Evolutionary conservation across 1,284 basidiomycete genomes (phyloP).

Genomic region (Austropuccinia psidii): DNA sequence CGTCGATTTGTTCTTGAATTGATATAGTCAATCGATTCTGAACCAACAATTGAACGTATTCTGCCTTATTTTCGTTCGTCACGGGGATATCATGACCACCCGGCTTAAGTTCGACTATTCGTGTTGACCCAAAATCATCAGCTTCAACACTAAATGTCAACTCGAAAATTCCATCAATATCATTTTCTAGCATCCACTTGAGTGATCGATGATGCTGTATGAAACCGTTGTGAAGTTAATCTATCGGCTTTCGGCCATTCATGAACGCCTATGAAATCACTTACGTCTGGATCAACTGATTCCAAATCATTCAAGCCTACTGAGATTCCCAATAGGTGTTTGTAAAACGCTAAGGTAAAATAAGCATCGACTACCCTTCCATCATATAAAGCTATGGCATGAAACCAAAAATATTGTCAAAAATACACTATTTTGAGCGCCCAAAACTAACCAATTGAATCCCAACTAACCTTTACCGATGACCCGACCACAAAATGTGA

Average conservation of each 20-base stretch:
- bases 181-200: constrained; percentile 84
- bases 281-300: constrained; percentile 73
- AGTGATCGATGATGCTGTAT: constrained; percentile 47
- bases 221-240: too few species aligned
- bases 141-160: constrained; percentile 51
- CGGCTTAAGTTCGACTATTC: constrained; percentile 75
- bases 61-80: constrained; percentile 86
- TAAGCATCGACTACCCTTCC: constrained; percentile 94
- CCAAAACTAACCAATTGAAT: not conserved
- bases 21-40: constrained; percentile 88
- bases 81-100: constrained; percentile 72
- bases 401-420: constrained; percentile 13
- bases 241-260: too few species aligned
- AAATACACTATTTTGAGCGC: not conserved
- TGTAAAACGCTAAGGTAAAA: constrained; percentile 80
- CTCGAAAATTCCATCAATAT: constrained; percentile 48
- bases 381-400: constrained; percentile 76
- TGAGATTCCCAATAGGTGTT: constrained; percentile 79
- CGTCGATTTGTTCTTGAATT: constrained; percentile 84
- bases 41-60: constrained; percentile 86
- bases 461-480: constrained; percentile 57
- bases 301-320: constrained; percentile 91
- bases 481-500: constrained; percentile 96
- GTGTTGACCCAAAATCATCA: constrained; percentile 74
- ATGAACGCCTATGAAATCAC: not conserved